A percentile compares a stretch with the other conserved stretches of the same genome.
Conservation (phyloP, 2,329 filamentous ascomycete genomes). For the Leptodontidium sp. region DNA sequence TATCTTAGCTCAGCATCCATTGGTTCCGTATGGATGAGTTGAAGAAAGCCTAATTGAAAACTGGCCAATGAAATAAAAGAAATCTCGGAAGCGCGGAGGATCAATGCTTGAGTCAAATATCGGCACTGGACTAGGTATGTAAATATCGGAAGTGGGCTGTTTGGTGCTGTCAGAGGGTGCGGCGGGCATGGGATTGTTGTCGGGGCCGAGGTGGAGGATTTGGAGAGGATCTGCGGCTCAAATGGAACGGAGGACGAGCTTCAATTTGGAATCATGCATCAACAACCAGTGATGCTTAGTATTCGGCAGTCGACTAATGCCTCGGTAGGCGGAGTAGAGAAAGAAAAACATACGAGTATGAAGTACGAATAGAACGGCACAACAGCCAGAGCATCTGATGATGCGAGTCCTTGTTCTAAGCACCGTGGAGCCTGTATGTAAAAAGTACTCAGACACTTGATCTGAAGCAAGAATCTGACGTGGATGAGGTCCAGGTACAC, state of each 20-base stretch:
- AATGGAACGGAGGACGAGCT: neutral
- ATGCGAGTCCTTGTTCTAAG: neutral
- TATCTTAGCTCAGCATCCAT: conserved; percentile 19
- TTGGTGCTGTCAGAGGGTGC: neutral
- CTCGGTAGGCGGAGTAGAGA: conserved; percentile 12
- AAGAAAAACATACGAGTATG: neutral
- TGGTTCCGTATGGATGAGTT: conserved; percentile 5
- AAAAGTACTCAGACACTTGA: neutral
- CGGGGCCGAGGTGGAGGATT: neutral
- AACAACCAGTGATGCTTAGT: neutral
- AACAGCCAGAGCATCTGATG: neutral
- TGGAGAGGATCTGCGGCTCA: neutral
- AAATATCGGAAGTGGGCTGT: conserved; percentile 3
- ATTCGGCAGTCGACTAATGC: conserved; percentile 6
- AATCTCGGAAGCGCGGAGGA: neutral
- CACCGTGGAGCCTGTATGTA: too few relatives aligned
- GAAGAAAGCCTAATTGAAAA: neutral
- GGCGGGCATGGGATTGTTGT: neutral
- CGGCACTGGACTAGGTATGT: neutral
- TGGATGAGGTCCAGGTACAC: neutral
- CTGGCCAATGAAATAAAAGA: neutral
- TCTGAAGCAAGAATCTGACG: neutral
- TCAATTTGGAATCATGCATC: neutral
- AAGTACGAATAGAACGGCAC: too few relatives aligned
- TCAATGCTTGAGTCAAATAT: neutral